Conservation (phyloP, 1,284 basidiomycete genomes). For the Cryptococcus sp. region DNA sequence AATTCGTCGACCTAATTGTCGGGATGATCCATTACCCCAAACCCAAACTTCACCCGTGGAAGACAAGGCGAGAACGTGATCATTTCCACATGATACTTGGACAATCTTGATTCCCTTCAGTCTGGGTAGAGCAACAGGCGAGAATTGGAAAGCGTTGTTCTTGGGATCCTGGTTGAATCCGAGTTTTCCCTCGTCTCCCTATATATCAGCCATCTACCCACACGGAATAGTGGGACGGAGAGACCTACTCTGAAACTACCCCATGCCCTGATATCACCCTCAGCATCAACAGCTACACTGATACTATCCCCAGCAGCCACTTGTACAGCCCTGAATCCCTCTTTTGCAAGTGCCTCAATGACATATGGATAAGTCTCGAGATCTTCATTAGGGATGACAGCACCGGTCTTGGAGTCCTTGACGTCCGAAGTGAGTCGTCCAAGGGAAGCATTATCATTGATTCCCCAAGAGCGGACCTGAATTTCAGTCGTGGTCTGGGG, state of each 20-base stretch:
- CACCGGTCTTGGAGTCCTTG: constrained; percentile 55
- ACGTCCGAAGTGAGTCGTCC: constrained; percentile 73
- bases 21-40: constrained; percentile 77
- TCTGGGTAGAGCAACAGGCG: constrained; percentile 48
- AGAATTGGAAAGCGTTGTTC: constrained; percentile 47
- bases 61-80: constrained; percentile 82
- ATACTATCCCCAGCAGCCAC: constrained; percentile 80
- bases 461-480: constrained; percentile 80
- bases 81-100: constrained; percentile 73
- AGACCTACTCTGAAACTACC: constrained; percentile 82
- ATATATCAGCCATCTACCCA: not conserved
- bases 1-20: constrained; percentile 79
- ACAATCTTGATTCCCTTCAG: constrained; percentile 57
- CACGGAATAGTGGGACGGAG: not conserved
- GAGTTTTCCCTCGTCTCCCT: constrained; percentile 71
- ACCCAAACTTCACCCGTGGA: constrained; percentile 74
- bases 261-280: constrained; percentile 81
- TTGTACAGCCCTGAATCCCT: constrained; percentile 73
- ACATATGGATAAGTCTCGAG: constrained; percentile 72
- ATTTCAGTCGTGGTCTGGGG: not conserved
- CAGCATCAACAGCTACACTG: constrained; percentile 69
- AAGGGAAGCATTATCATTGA: constrained; percentile 87
- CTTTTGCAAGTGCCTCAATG: constrained; percentile 64
- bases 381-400: constrained; percentile 66
- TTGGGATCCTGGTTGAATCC: constrained; percentile 67